Conservation (phyloP, 1,284 basidiomycete genomes). For the Trametes versicolor region DNA sequence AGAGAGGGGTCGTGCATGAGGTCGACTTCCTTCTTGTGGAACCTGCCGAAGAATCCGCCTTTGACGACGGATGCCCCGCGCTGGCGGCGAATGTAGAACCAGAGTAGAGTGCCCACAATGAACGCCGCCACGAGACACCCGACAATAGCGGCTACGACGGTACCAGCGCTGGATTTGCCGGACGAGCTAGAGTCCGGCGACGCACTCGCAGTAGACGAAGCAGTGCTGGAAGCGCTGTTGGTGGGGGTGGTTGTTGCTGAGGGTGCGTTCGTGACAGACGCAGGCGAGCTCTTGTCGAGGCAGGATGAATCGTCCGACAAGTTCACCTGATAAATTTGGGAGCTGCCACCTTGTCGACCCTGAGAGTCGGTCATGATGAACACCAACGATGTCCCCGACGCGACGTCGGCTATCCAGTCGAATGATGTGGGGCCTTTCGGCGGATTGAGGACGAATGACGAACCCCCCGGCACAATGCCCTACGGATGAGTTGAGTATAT, state of each 20-base stretch:
- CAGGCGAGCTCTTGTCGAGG: slow-evolving; percentile 60
- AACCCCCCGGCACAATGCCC: slow-evolving; percentile 75
- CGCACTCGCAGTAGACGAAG: slow-evolving; percentile 32
- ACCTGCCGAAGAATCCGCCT: slow-evolving; percentile 24
- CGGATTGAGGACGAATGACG: slow-evolving; percentile 57
- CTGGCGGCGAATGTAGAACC: slow-evolving; percentile 39
- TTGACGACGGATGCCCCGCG: slow-evolving; percentile 20
- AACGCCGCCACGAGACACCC: slow-evolving; percentile 64
- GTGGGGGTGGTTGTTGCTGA: slow-evolving; percentile 33
- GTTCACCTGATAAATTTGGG: slow-evolving; percentile 59
- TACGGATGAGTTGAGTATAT: slow-evolving; percentile 37
- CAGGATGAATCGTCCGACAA: slow-evolving; percentile 62
- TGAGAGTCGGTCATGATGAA: slow-evolving; percentile 69
- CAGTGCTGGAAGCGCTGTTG: slow-evolving; percentile 24
- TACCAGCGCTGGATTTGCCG: slow-evolving; percentile 44
- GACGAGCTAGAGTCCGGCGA: neutral
- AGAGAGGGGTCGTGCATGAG: slow-evolving; percentile 25
- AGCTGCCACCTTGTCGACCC: slow-evolving; percentile 66
- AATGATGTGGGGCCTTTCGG: slow-evolving; percentile 54
- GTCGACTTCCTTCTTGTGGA: slow-evolving; percentile 32
- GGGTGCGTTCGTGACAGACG: slow-evolving; percentile 50
- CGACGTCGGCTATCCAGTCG: slow-evolving; percentile 66
- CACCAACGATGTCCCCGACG: slow-evolving; percentile 66
- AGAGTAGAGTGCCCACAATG: slow-evolving; percentile 36
- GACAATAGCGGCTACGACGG: slow-evolving; percentile 68